Evolutionary conservation across 1,284 basidiomycete species (phyloP).

Genomic region (Ganoderma multipileum): DNA sequence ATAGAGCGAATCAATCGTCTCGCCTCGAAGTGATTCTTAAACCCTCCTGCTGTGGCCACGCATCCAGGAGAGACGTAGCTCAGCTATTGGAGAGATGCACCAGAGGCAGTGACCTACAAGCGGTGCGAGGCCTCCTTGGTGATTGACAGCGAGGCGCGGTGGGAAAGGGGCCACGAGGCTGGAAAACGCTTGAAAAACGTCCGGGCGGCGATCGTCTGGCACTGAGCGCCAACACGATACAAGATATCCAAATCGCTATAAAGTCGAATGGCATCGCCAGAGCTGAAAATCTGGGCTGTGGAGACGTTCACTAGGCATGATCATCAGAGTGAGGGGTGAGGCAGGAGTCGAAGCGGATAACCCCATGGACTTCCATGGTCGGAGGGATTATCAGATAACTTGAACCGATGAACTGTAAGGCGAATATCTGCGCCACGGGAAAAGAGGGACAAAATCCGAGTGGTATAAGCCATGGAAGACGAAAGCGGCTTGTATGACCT

Average conservation of each 20-base stretch:
- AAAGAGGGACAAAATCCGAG: background rate
- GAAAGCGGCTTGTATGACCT: background rate
- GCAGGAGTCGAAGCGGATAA: background rate
- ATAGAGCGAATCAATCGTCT: background rate
- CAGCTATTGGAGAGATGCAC: background rate
- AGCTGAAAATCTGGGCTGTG: background rate
- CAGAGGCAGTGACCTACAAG: background rate
- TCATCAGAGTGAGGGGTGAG: background rate
- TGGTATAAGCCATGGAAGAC: background rate
- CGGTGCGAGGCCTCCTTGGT: background rate
- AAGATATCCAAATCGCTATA: background rate
- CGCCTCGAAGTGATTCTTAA: background rate
- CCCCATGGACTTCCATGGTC: background rate
- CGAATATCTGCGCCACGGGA: background rate
- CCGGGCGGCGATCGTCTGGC: background rate
- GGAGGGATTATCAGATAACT: background rate
- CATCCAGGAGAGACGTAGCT: background rate
- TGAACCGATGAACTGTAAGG: background rate
- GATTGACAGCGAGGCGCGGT: constrained; percentile 3
- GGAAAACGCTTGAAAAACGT: background rate
- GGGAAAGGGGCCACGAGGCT: background rate
- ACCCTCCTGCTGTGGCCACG: background rate
- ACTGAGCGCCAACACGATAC: background rate
- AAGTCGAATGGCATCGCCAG: background rate
- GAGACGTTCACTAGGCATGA: background rate